Evolutionary conservation across 2,329 filamentous ascomycete genomes (phyloP), one percentile per base, ranked within the genome.

Genomic region (Verticillium longisporum): DNA sequence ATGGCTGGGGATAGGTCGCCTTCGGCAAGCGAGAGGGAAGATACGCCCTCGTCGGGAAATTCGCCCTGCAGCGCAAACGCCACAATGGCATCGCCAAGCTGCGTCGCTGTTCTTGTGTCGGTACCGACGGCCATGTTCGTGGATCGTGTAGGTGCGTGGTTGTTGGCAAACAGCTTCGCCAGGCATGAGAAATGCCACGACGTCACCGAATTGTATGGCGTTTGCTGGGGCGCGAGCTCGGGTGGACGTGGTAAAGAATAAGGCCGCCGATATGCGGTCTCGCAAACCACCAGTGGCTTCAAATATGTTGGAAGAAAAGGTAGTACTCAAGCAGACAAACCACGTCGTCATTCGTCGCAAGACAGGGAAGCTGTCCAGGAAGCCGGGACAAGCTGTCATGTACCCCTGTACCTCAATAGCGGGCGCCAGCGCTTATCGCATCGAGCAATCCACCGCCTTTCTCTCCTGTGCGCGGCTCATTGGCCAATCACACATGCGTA

Each of bases 11-110:
- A 69, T 31, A 79, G 68, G 60, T 77, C 68, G 55, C 69, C 74
- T 34, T 75, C 73, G 26, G 78, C 71, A 34, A 75, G 69, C 13
- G 73, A 71, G 13, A 79, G 65, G 6, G 69, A 66, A n/a, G 72
- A 66, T 58, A 74, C 65, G 38, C 77, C 67, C 21, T 77, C 74
- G 36, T 68, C 66, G n/a, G 77, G 77, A 57, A 80, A 80, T 37
- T 66, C 68, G 1, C 74, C 74, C 11, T 78, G 71, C 15, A 77
- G 66, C 2, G 75, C 69, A 65, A 80, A 80, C 6, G 70, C 67
- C 10, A 78, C 69, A 31, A 80, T 71, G 33, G 75, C 76, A 55
- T 77, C 68, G 66, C 75, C 74, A 4, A 79, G 69, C 61, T 70
- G 68, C 58, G 57, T 36, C 2, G 63, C 21, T 1, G 58, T 45